Percentiles rank a stretch among this genome's conserved stretches.
Conservation (phyloP, 2,329 filamentous ascomycete species). For the Akanthomyces muscarius region DNA sequence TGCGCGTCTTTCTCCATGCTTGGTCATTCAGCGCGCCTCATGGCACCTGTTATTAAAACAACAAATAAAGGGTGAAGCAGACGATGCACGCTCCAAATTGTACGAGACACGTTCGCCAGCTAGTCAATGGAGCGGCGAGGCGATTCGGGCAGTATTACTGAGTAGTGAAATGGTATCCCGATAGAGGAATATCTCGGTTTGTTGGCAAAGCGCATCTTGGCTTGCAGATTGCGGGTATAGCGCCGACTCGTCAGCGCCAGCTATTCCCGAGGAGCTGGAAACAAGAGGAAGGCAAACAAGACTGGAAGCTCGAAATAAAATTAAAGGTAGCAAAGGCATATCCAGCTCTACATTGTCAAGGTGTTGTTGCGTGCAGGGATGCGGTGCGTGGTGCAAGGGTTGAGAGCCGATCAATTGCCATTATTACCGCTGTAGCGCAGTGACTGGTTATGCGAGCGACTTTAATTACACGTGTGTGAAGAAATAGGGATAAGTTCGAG, state of each 20-base stretch:
- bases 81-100: background rate
- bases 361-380: background rate
- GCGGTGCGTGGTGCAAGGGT: background rate
- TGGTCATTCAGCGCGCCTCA: conserved; percentile 10
- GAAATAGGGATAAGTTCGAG: background rate
- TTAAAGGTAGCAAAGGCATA: background rate
- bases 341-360: background rate
- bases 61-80: background rate
- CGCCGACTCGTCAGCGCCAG: background rate
- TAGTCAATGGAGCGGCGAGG: background rate
- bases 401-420: background rate
- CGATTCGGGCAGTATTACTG: background rate
- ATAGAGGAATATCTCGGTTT: conserved; percentile 17
- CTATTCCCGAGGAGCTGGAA: background rate
- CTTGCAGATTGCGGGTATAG: background rate
- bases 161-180: conserved; percentile 8
- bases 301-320: background rate
- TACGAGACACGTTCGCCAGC: background rate
- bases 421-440: background rate
- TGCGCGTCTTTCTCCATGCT: conserved; percentile 38
- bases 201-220: background rate
- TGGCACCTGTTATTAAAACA: conserved; percentile 7
- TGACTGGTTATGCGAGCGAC: background rate
- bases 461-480: background rate
- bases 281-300: background rate